Evolutionary conservation across 1,284 basidiomycete species (phyloP).

Genomic region (Heliocybe sulcata): DNA sequence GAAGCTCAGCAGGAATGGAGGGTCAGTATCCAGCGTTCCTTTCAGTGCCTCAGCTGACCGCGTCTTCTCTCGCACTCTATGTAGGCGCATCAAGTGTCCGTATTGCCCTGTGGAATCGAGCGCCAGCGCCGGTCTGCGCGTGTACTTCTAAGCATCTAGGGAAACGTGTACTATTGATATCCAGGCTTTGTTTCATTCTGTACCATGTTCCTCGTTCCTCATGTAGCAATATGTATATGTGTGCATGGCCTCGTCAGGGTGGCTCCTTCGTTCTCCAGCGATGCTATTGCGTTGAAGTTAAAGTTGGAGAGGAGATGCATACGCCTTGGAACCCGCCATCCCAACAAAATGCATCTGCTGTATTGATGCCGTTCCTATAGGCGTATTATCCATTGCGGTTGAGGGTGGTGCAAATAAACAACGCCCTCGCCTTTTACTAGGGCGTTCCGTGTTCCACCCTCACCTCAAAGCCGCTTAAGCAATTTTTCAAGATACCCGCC

Average conservation of each 20-base stretch:
- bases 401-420: slow-evolving; percentile 35
- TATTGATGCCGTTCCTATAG: slow-evolving; percentile 1
- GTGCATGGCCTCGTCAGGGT: too few relatives aligned
- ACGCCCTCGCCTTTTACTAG: slow-evolving; percentile 46
- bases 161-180: not conserved
- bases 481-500: slow-evolving; percentile 32
- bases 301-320: too few relatives aligned
- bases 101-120: slow-evolving; percentile 81
- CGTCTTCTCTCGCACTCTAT: slow-evolving; percentile 3
- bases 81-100: slow-evolving; percentile 80
- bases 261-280: too few relatives aligned
- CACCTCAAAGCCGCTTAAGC: slow-evolving; percentile 29
- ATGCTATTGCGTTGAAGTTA: too few relatives aligned
- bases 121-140: slow-evolving; percentile 49
- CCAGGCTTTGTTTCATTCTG: not conserved
- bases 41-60: not conserved
- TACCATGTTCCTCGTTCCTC: not conserved
- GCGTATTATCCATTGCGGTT: slow-evolving; percentile 18
- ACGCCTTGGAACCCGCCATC: slow-evolving; percentile 20
- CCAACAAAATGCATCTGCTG: slow-evolving; percentile 27
- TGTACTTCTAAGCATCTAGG: slow-evolving; percentile 54
- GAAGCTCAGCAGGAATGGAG: slow-evolving; percentile 79
- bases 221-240: not conserved
- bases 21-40: slow-evolving; percentile 45
- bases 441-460: slow-evolving; percentile 39